phyloP scores from a whole-genome alignment of 495 filamentous ascomycete species.

The Cudoniella acicularis region DNA sequence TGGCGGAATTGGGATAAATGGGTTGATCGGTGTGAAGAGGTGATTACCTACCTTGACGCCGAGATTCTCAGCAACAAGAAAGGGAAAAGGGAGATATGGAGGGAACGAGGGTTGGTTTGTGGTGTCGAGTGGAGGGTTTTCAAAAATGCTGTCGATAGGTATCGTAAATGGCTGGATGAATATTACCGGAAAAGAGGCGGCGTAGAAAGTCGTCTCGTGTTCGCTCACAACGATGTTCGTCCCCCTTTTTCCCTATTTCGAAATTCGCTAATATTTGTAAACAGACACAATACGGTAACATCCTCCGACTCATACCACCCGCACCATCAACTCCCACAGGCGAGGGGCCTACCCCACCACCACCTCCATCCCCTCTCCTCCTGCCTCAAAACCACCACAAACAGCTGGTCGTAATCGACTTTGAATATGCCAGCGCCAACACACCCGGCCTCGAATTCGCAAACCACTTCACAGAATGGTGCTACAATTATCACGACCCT shows the following conservation, averaged over 20 bases:
- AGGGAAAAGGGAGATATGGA: slow-evolving; percentile 51
- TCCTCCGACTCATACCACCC: slow-evolving; percentile 79
- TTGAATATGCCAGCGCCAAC: slow-evolving; percentile 95
- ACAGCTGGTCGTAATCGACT: slow-evolving; percentile 95
- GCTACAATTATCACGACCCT: slow-evolving; percentile 89
- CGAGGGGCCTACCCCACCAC: slow-evolving; percentile 38
- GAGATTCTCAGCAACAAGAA: slow-evolving; percentile 50
- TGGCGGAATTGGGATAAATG: slow-evolving; percentile 96
- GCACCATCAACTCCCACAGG: not conserved
- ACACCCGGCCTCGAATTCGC: slow-evolving; percentile 86
- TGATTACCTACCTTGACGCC: slow-evolving; percentile 72
- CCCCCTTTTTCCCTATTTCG: not conserved
- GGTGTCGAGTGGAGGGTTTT: slow-evolving; percentile 84
- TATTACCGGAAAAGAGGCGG: slow-evolving; percentile 62
- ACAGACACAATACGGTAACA: slow-evolving; percentile 98
- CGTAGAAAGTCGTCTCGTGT: slow-evolving; percentile 74
- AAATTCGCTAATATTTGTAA: slow-evolving; percentile 39
- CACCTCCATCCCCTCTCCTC: slow-evolving; percentile 81
- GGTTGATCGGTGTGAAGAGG: slow-evolving; percentile 73
- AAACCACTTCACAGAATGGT: slow-evolving; percentile 99
- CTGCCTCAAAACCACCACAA: slow-evolving; percentile 69
- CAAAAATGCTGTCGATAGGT: slow-evolving; percentile 68
- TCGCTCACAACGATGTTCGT: slow-evolving; percentile 95
- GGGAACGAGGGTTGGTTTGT: slow-evolving; percentile 69
- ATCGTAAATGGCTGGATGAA: slow-evolving; percentile 68